phyloP scores from a whole-genome alignment of 495 filamentous ascomycete species.

The Daldinia loculata region DNA sequence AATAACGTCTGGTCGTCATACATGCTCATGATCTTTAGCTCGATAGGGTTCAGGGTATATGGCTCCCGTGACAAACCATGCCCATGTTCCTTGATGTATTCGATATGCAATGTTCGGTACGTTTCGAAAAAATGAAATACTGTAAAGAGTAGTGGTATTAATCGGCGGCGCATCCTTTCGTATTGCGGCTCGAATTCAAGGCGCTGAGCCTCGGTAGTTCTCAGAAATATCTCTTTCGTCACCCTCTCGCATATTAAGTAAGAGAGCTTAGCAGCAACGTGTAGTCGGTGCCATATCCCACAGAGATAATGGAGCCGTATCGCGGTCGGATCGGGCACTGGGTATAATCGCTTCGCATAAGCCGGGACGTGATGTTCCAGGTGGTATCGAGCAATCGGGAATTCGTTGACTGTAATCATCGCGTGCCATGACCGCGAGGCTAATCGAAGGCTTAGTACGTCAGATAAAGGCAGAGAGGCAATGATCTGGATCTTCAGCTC shows the following conservation, averaged over 20 bases:
- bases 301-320: conserved; percentile 65
- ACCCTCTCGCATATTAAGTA: conserved; percentile 63
- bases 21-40: conserved; percentile 62
- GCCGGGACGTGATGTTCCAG: conserved; percentile 61
- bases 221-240: conserved; percentile 64
- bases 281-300: conserved; percentile 65
- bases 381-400: conserved; percentile 64
- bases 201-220: conserved; percentile 58
- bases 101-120: conserved; percentile 62
- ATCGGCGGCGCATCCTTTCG: conserved; percentile 63
- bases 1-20: conserved; percentile 65
- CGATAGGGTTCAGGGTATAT: conserved; percentile 62
- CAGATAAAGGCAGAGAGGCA: conserved; percentile 61
- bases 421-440: conserved; percentile 63
- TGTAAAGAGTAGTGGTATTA: conserved; percentile 64
- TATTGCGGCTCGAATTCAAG: conserved; percentile 62
- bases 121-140: conserved; percentile 68
- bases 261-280: conserved; percentile 64
- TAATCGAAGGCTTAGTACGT: conserved; percentile 60
- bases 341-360: conserved; percentile 63
- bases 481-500: conserved; percentile 66
- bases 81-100: conserved; percentile 58
- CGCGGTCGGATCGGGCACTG: conserved; percentile 50
- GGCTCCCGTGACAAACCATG: conserved; percentile 51
- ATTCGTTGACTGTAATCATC: conserved; percentile 64